A percentile compares a stretch with the other conserved stretches of the same genome.
Evolutionary conservation across 129 eudicot genomes (phyloP).

Genomic region (Lactuca sativa): DNA sequence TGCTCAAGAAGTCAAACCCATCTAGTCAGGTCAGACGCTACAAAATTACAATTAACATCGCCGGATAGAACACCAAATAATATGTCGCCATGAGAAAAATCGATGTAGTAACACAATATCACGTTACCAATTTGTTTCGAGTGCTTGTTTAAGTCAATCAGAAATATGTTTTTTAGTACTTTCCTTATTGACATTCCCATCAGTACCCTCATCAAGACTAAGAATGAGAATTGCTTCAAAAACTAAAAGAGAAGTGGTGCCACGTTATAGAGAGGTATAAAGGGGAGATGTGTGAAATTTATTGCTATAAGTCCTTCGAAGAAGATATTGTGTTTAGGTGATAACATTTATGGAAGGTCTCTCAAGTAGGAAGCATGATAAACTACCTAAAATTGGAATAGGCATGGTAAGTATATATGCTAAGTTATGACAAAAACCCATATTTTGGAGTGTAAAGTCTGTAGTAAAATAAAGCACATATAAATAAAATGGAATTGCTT

Average conservation of each 20-base stretch:
- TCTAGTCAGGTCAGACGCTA: conserved; percentile 96
- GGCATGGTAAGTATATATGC: conserved; percentile 77
- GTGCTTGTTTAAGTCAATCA: conserved; percentile 38
- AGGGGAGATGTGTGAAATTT: conserved; percentile 62
- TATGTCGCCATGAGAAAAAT: conserved; percentile 98
- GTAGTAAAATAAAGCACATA: too few species aligned
- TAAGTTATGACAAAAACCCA: too few species aligned
- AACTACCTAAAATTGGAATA: conserved; percentile 66
- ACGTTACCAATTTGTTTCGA: conserved; percentile 55
- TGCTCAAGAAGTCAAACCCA: conserved; percentile 98
- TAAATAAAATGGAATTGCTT: too few species aligned
- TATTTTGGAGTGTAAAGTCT: too few species aligned
- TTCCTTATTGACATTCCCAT: conserved; percentile 34
- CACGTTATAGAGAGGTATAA: conserved; percentile 63
- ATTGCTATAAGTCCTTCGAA: conserved; percentile 77
- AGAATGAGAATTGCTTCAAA: conserved; percentile 61
- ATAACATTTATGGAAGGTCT: conserved; percentile 43
- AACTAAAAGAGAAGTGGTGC: conserved; percentile 43
- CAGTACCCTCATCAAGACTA: conserved; percentile 53
- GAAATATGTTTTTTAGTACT: conserved; percentile 15
- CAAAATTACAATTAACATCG: conserved; percentile 72
- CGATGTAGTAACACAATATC: conserved; percentile 92
- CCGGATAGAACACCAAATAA: conserved; percentile 68
- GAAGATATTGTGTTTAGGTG: conserved; percentile 46
- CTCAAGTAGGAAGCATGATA: conserved; percentile 57